Evolutionary conservation across 225 moss, liverwort and hornwort species (phyloP).

Genomic region (Pseudisothecium myosuroides): DNA sequence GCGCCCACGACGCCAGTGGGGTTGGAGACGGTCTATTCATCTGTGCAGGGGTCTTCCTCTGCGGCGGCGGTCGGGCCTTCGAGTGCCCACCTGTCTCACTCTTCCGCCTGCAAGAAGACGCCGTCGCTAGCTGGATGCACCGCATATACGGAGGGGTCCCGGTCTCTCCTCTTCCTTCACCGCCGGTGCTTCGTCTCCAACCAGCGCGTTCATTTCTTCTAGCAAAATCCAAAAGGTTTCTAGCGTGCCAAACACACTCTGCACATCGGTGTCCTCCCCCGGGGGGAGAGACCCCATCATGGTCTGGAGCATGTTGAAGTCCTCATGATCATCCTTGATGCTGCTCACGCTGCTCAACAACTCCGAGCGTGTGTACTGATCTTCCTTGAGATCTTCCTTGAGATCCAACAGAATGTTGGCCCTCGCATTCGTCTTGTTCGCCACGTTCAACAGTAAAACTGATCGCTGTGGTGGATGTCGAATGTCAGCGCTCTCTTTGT

Average conservation of each 20-base stretch:
- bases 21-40: not conserved
- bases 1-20: not conserved
- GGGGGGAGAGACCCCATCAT: not conserved
- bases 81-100: not conserved
- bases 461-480: not conserved
- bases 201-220: not conserved
- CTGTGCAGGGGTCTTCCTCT: not conserved
- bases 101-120: not conserved
- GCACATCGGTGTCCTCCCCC: no score
- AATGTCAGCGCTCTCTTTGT: not conserved
- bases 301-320: not conserved
- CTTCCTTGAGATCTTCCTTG: no score
- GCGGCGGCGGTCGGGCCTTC: not conserved
- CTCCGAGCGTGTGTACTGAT: not conserved
- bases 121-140: not conserved
- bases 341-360: not conserved
- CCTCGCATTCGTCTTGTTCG: not conserved
- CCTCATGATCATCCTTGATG: not conserved
- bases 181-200: not conserved
- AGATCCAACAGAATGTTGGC: not conserved
- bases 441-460: not conserved
- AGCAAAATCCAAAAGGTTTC: not conserved
- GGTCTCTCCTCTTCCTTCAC: not conserved
- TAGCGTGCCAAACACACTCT: not conserved
- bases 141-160: not conserved